Evolutionary conservation across 441 rosid genomes (phyloP), one percentile per base, ranked within the genome.

Genomic region (Syzygium syzygioides): DNA sequence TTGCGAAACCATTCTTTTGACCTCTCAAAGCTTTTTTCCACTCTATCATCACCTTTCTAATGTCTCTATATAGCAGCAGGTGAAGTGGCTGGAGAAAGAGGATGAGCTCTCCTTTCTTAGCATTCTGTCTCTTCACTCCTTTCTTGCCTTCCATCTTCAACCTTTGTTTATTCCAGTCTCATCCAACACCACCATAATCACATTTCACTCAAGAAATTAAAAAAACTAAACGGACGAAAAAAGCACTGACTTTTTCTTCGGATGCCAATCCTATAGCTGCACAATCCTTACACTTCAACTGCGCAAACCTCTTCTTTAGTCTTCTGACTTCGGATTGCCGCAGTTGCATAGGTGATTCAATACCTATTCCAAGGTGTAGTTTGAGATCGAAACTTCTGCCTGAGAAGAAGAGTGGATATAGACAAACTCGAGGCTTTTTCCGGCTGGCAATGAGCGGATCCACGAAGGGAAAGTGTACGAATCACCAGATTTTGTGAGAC

Each of bases 371-470:
- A 97, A 90, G 32, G 87, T 92, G 94, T 96, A 98, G 94, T 94
- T 94, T 68, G 98, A 94, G 89, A 98, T 95, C 1, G 95, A 94
- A 86, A 98, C 93, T 80, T 92, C 93, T 0, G 99, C 99, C 2
- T 96, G 94, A 10, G 95, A 83, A 57, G 96, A 91, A 26, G 99
- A 88, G 86, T 98, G 99, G 88, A 98, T 95, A 94, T 98, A 98
- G 76, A 98, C 98, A 88, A 98, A 98, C 91, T 97, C 98, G 4
- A 98, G 91, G 68, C 97, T 95, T 88, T 96, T 95, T 50, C 98
- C 98, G 0, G 98, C 91, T 11, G 96, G 93, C 59, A 97, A 89
- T 37, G 96, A 92, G 85, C 90, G 90, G 84, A 98, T 90, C 99
- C 99, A 98, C 13, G 94, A 87, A 5, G 99, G 99, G 57, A 97